phyloP scores from a whole-genome alignment of 1,139 yeast genomes.

The Lodderomyces orthopsilosis region DNA sequence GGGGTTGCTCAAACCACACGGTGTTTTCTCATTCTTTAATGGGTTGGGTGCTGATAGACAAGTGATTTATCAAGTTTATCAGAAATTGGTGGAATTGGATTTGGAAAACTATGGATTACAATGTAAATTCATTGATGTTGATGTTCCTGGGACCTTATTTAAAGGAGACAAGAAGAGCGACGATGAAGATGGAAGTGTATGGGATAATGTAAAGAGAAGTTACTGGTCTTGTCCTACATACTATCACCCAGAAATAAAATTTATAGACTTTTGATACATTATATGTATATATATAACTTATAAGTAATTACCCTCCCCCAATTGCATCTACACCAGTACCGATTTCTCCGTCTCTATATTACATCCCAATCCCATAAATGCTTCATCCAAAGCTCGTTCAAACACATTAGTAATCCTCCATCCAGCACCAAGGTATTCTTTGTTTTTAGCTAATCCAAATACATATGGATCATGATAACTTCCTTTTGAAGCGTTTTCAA shows the following conservation, averaged over 20 bases:
- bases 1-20: conserved; percentile 77
- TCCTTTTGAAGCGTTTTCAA: conserved; percentile 52
- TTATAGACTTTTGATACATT: conserved; percentile 31
- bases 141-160: conserved; percentile 37
- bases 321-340: not conserved
- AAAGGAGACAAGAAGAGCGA: conserved; percentile 11
- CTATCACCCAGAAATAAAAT: conserved; percentile 61
- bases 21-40: conserved; percentile 85
- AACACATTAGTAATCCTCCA: conserved; percentile 70
- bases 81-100: conserved; percentile 76
- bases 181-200: conserved; percentile 39
- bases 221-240: conserved; percentile 74
- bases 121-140: conserved; percentile 49
- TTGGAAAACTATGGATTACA: conserved; percentile 73
- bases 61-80: conserved; percentile 85
- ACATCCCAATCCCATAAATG: conserved; percentile 87
- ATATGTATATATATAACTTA: no score
- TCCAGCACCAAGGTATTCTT: conserved; percentile 81
- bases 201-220: conserved; percentile 69
- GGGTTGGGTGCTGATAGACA: conserved; percentile 96
- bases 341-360: conserved; percentile 64
- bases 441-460: conserved; percentile 57
- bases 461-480: conserved; percentile 48
- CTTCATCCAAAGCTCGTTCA: conserved; percentile 78
- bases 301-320: no score